Evolutionary conservation across 192 early-diverging fungal genomes (phyloP).

Genomic region (Neocallimastix lanati): DNA sequence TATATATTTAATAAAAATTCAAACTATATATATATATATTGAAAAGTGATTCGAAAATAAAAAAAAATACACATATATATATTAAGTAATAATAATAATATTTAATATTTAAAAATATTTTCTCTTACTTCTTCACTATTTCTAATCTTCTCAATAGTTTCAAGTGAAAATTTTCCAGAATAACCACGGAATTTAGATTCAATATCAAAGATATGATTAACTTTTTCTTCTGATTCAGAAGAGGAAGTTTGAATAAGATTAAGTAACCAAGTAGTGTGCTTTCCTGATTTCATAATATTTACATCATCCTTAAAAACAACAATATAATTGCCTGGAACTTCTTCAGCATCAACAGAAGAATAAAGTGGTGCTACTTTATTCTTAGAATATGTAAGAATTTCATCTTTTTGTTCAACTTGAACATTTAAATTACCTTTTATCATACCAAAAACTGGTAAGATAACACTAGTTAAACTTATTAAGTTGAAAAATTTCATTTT

Average conservation of each 20-base stretch:
- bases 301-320: constrained; percentile 51
- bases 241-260: constrained; percentile 17
- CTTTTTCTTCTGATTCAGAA: constrained; percentile 15
- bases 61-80: no score
- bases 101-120: no score
- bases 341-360: constrained; percentile 29
- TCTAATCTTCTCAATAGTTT: constrained; percentile 42
- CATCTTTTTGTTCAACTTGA: not conserved
- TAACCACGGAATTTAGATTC: constrained; percentile 45
- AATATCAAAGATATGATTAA: constrained; percentile 51
- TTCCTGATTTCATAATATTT: not conserved
- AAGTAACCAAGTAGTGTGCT: constrained; percentile 17
- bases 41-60: no score
- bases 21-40: no score
- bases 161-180: constrained; percentile 37
- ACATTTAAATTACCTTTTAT: not conserved
- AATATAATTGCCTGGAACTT: constrained; percentile 54
- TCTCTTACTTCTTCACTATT: not conserved
- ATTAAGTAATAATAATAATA: no score
- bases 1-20: no score
- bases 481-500: not conserved
- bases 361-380: constrained; percentile 1
- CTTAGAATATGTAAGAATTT: not conserved
- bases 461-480: not conserved
- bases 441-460: not conserved